Evolutionary conservation across 768 basidiomycete species (phyloP), one percentile per base, ranked within the genome.

Genomic region (Russula dissimulans): DNA sequence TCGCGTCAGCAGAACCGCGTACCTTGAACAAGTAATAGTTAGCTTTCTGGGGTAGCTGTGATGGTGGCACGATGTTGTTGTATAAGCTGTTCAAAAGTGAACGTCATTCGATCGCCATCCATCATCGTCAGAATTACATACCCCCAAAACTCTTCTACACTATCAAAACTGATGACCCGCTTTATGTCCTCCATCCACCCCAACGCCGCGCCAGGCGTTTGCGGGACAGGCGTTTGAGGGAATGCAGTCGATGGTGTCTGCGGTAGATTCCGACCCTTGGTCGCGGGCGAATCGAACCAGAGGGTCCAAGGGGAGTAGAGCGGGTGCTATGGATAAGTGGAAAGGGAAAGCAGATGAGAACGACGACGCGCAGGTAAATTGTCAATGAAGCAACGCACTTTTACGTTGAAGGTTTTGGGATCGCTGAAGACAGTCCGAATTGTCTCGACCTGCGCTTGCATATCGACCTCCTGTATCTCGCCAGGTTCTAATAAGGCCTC

Each of bases 71-170:
- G 69, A 98, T 95, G 75, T 97, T 97, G 75, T 97, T 97, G 76
- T 97, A 95, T 64, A 97, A 75, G 9, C 90, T 95, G 63, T 43
- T 56, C 42, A 59, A 42, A 55, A 58, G 22, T 26, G 48, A 52
- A 39, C 59, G 57, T 70, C 56, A 71, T 60, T 63, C 51, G 36
- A 52, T 53, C 14, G 29, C 4, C 39, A 47, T 22, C 4, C 5
- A 32, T 39, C 57, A 31, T 60, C 42, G 39, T 58, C n/a, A 45
- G 18, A 57, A 41, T 34, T 4, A 77, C 86, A 67, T 67, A 90
- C 89, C 95, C 95, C 97, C 97, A 99, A 76, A 99, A 99, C 73
- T 97, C 95, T 75, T 99, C 97, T 18, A 99, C 97, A 60, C 88
- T 91, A 69, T 95, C 90, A 70, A 99, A 97, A 62, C 82, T 86